phyloP scores from a whole-genome alignment of 352 stramenopile species.

The Phytophthora parvispora region DNA sequence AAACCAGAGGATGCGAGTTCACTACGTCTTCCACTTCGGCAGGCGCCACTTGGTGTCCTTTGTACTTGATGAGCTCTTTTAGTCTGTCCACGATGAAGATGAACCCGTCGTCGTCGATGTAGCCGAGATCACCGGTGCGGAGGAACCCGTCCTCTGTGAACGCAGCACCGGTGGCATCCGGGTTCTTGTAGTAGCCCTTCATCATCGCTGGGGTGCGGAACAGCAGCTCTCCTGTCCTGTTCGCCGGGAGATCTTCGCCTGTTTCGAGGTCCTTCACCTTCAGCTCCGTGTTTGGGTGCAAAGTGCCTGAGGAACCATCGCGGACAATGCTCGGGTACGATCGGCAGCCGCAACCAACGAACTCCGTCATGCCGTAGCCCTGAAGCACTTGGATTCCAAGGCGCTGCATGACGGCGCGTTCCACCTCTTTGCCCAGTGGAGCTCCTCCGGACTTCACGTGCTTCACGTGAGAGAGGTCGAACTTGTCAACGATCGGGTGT shows the following conservation, averaged over 20 bases:
- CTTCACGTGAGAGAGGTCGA: conserved; percentile 81
- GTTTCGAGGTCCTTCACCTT: conserved; percentile 47
- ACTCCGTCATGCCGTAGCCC: conserved; percentile 70
- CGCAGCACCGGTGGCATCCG: conserved; percentile 79
- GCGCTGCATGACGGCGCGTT: conserved; percentile 64
- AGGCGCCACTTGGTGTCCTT: conserved; percentile 92
- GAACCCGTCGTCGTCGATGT: conserved; percentile 92
- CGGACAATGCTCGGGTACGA: conserved; percentile 18
- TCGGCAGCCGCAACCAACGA: conserved; percentile 56
- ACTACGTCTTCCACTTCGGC: conserved; percentile 93
- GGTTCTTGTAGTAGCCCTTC: conserved; percentile 68
- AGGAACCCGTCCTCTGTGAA: conserved; percentile 85
- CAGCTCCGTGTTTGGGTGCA: conserved; percentile 47
- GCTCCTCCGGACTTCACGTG: conserved; percentile 82
- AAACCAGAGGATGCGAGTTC: conserved; percentile 74
- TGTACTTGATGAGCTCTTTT: conserved; percentile 97
- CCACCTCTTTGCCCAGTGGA: conserved; percentile 78
- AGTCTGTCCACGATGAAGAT: conserved; percentile 93
- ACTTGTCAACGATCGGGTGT: conserved; percentile 88
- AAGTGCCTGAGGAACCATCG: conserved; percentile 34
- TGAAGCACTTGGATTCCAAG: conserved; percentile 57
- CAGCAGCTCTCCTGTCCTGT: conserved; percentile 69
- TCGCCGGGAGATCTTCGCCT: conserved; percentile 33
- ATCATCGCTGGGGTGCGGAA: conserved; percentile 57
- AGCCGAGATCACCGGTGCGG: conserved; percentile 90